Base-by-base conservation (phyloP, 108 stramenopile species). In the Conticribra weissflogii region DNA sequence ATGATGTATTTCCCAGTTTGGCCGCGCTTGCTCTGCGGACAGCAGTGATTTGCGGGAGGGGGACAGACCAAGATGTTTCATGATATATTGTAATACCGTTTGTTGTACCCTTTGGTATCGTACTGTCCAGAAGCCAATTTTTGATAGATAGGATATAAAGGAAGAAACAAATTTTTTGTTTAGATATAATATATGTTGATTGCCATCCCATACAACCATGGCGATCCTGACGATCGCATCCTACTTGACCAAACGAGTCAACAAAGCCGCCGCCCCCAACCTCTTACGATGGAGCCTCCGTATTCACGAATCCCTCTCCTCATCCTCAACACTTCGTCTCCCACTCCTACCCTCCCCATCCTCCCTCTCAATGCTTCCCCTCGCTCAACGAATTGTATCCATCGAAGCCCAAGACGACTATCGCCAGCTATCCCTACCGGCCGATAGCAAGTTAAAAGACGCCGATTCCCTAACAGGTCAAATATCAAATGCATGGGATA, bases 361-460 rank as follows among this genome's bases (percentile, higher is more conserved):
- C 32, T 32, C 65, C 23, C 17, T 70, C 2, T 78, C 70, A 18
- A 19, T 86, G 31, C 52, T 89, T 12, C 86, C 86, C 4, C 66
- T 78, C 18, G 69, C 85, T 1, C 86, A 89, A 55, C 59, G 75
- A 23, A 28, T 89, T 3, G 56, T 84, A 0, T 85, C 84, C 23
- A 66, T 86, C 21, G 84, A 82, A 34, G 60, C 84, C 15, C 82
- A 85, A 50, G 85, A 89, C 55, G 65, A 71, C 41, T 66, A 73
- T 52, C 58, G 57, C 23, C 68, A 65, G 24, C 27, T 63, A 46
- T 3, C 33, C 36, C 29, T 16, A 33, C 17, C 21, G 1, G 2
- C 17, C 24, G 8, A 27, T 3, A 78, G 34, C 48, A 69, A 23
- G n/a, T 18, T 49, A n/a, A 44, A 22, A 22, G 3, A 36, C 41